Evolutionary conservation across 2,329 filamentous ascomycete genomes (phyloP).

Genomic region (Fusarium sp.): DNA sequence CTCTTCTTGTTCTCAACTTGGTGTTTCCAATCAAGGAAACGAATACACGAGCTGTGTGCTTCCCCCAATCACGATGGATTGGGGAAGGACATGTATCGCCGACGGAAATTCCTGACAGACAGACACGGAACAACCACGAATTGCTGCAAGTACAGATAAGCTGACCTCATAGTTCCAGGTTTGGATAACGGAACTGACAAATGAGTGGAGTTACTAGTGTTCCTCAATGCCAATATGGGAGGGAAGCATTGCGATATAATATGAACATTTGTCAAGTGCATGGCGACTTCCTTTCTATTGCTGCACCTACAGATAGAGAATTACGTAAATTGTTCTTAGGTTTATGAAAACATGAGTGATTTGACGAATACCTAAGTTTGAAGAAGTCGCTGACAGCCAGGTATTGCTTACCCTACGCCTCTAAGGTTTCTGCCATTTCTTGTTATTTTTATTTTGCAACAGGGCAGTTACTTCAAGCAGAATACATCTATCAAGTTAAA

Average conservation of each 20-base stretch:
- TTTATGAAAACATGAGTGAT: too few species aligned
- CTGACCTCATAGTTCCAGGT: neutral
- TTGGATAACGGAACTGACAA: neutral
- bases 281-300: neutral
- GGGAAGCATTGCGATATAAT: neutral
- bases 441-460: neutral
- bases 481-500: too few species aligned
- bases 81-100: neutral
- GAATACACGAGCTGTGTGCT: neutral
- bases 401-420: neutral
- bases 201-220: neutral
- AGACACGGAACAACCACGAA: neutral
- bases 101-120: neutral
- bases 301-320: too few species aligned
- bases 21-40: neutral
- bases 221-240: neutral
- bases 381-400: neutral
- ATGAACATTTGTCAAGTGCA: neutral
- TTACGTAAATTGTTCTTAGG: neutral
- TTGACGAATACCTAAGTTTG: neutral
- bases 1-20: neutral
- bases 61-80: neutral
- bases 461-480: too few species aligned
- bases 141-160: neutral
- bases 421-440: too few species aligned